Percentiles rank a stretch among this genome's conserved stretches.
phyloP scores from a whole-genome alignment of 768 basidiomycete genomes.

The Tulasnella sp. region DNA sequence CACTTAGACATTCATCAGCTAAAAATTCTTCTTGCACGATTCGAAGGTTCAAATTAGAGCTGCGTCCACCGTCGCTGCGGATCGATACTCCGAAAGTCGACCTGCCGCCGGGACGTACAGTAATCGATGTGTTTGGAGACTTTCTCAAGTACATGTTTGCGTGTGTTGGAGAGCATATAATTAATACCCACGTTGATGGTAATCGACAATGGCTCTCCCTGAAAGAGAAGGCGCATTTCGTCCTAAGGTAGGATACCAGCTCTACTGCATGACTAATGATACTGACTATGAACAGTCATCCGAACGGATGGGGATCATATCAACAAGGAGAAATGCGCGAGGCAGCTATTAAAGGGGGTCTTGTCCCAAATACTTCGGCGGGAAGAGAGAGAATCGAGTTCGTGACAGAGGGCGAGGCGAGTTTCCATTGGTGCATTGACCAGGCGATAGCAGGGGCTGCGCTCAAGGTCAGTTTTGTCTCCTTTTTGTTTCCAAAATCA shows the following conservation, averaged over 20 bases:
- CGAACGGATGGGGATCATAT: slow-evolving; percentile 38
- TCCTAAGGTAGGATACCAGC: neutral
- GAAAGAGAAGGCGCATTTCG: neutral
- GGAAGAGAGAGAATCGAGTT: slow-evolving; percentile 33
- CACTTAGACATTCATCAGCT: too few species aligned
- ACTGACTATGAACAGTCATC: slow-evolving; percentile 16
- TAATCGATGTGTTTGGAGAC: neutral
- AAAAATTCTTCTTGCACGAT: neutral
- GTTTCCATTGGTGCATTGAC: slow-evolving; percentile 37
- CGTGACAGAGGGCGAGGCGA: slow-evolving; percentile 44
- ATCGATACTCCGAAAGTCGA: neutral
- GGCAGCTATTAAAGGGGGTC: slow-evolving; percentile 33
- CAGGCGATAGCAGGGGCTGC: slow-evolving; percentile 26
- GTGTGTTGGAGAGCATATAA: neutral
- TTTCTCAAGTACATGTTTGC: neutral
- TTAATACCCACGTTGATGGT: neutral
- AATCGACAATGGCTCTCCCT: neutral
- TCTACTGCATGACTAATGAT: neutral
- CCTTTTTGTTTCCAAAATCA: neutral
- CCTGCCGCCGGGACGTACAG: neutral
- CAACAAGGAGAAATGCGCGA: slow-evolving; percentile 35
- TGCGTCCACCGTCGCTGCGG: neutral
- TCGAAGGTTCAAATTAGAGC: neutral
- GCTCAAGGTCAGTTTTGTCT: slow-evolving; percentile 20
- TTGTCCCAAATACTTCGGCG: slow-evolving; percentile 28